These are phyloP conservation scores for Lachancea sp. DNA, from an alignment of 805 yeast species.

Conservation along the genomic window DNA sequence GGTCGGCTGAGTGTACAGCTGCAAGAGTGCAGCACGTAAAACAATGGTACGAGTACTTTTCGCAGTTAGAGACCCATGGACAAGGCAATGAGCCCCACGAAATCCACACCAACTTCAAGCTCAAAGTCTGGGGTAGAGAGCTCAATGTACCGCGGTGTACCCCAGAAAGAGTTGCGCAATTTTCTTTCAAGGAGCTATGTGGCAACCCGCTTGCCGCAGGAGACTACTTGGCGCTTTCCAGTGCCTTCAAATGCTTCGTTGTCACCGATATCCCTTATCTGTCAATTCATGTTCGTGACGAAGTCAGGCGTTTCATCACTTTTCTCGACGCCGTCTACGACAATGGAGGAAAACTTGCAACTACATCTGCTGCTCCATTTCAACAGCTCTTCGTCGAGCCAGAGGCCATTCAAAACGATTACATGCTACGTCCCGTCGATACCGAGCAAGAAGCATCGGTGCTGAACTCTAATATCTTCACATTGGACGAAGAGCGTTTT, in stretches of 20 bases:
- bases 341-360: conserved; percentile 79
- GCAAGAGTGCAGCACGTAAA: conserved; percentile 57
- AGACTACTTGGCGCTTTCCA: conserved; percentile 81
- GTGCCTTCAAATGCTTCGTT: conserved; percentile 68
- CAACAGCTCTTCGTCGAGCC: conserved; percentile 82
- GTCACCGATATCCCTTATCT: conserved; percentile 89
- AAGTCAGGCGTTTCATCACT: conserved; percentile 86
- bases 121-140: conserved; percentile 84
- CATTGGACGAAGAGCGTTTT: conserved; percentile 89
- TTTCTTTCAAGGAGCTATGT: conserved; percentile 79
- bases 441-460: conserved; percentile 55
- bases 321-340: conserved; percentile 95
- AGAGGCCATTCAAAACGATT: conserved; percentile 42
- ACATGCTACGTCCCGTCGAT: conserved; percentile 27
- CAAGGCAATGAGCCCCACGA: conserved; percentile 16
- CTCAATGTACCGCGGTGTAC: conserved; percentile 68
- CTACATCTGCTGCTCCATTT: conserved; percentile 83
- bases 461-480: conserved; percentile 60
- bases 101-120: conserved; percentile 22
- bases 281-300: conserved; percentile 70
- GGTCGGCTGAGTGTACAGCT: conserved; percentile 43
- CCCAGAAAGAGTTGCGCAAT: conserved; percentile 81
- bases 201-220: conserved; percentile 89
- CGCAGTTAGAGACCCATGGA: conserved; percentile 44
- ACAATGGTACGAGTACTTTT: conserved; percentile 74